phyloP scores from a whole-genome alignment of 495 filamentous ascomycete species.

The Hyaloscypha hepaticicola region DNA sequence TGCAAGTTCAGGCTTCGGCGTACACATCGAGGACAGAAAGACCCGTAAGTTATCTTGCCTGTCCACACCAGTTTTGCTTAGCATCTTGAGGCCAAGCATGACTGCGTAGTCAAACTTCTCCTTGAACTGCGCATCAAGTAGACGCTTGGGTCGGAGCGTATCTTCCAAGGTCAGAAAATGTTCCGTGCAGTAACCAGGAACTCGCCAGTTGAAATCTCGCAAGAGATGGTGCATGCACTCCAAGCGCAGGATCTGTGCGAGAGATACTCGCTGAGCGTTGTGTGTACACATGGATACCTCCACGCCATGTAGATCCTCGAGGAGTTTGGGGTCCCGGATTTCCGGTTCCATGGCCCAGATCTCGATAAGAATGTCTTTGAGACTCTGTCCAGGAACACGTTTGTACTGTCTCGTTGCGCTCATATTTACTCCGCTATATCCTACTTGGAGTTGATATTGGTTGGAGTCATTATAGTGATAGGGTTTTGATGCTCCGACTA shows the following conservation, averaged over 20 bases:
- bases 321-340: conserved; percentile 3
- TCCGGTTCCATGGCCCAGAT: conserved; percentile 11
- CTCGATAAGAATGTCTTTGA: conserved; percentile 10
- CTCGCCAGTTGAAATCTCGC: not conserved
- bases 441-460: conserved; percentile 15
- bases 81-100: conserved; percentile 11
- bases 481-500: conserved; percentile 1
- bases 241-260: not conserved
- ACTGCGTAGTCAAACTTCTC: conserved; percentile 9
- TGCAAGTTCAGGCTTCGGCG: conserved; percentile 10
- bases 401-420: conserved; percentile 11
- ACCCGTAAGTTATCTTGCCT: conserved; percentile 1
- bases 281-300: conserved; percentile 14
- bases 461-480: conserved; percentile 9
- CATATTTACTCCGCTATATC: conserved; percentile 10
- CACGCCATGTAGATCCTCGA: conserved; percentile 8
- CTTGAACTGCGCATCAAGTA: not conserved
- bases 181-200: not conserved
- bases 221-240: not conserved
- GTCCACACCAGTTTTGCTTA: conserved; percentile 11
- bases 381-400: conserved; percentile 9
- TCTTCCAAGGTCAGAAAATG: not conserved
- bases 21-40: conserved; percentile 6
- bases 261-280: conserved; percentile 9
- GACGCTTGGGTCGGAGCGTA: not conserved